These are phyloP conservation scores for Teratosphaeria nubilosa DNA, from an alignment of 2,329 filamentous ascomycete genomes.

Conservation along the genomic window DNA sequence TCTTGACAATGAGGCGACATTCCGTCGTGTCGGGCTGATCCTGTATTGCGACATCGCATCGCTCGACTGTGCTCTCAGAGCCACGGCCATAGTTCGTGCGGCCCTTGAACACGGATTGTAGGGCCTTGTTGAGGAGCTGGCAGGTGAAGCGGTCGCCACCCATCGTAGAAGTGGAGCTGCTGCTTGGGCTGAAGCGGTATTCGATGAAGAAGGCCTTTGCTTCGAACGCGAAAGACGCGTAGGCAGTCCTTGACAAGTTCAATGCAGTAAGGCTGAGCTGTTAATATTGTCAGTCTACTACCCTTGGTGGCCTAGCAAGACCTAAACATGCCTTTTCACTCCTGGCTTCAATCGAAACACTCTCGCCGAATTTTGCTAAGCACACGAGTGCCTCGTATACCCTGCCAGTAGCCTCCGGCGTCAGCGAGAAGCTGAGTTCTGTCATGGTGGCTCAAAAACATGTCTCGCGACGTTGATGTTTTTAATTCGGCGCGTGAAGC, in stretches of 20 bases:
- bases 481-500: not conserved
- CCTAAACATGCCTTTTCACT: slow-evolving; percentile 48
- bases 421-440: slow-evolving; percentile 59
- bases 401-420: slow-evolving; percentile 58
- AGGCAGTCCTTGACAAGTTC: slow-evolving; percentile 72
- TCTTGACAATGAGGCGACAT: slow-evolving; percentile 64
- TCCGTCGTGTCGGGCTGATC: slow-evolving; percentile 57
- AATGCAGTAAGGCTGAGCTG: slow-evolving; percentile 65
- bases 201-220: slow-evolving; percentile 60
- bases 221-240: slow-evolving; percentile 61
- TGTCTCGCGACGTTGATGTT: not conserved
- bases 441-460: slow-evolving; percentile 26
- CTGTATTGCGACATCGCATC: slow-evolving; percentile 63
- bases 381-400: slow-evolving; percentile 66
- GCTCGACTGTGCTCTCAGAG: slow-evolving; percentile 60
- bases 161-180: slow-evolving; percentile 7
- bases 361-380: slow-evolving; percentile 69
- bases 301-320: not conserved
- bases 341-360: slow-evolving; percentile 63
- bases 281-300: not conserved
- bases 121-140: slow-evolving; percentile 59
- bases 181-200: slow-evolving; percentile 48
- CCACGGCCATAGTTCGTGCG: slow-evolving; percentile 54
- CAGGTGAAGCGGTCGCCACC: slow-evolving; percentile 52
- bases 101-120: slow-evolving; percentile 65